Evolutionary conservation across 2,329 filamentous ascomycete genomes (phyloP), one percentile per base, ranked within the genome.

Genomic region (Xylaria sp.): DNA sequence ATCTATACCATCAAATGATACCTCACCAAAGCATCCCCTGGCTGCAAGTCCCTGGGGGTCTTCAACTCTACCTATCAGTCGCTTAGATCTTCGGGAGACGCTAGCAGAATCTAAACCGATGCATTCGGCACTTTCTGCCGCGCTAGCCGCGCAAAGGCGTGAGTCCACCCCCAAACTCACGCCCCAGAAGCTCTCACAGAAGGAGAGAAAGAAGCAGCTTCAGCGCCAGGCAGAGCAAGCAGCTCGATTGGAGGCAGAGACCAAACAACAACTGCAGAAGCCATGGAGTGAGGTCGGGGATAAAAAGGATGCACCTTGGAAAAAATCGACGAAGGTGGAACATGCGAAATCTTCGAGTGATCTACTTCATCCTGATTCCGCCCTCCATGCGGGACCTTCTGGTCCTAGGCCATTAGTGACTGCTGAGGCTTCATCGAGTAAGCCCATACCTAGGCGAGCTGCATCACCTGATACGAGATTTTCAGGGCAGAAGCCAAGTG

Each of bases 141-240:
- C 85, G 4, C 76, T 90, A 12, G 86, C 84, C 5, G 85, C 85
- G 0, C 84, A 88, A 73, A 85, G 79, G 56, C 84, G 81, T 62
- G 82, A 85, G 20, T 67, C 78, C 25, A 75, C 65, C 64, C 77
- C 67, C 59, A 85, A 82, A 72, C 62, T 76, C 48, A 75, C 83
- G 0, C 81, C 83, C 18, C 78, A 81, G 0, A 97, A 93, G 78
- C 81, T 97, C 73, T 97, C 94, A 0, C 96, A 98, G 75, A 97
- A 96, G 77, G 94, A 98, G 79, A 90, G 94, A 25, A 98, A 97
- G 82, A 92, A 89, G 77, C 89, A 94, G 72, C 89, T 94, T 75
- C 91, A 94, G 75, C 86, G 89, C 70, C 89, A 92, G 75, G 82
- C 85, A 28, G 82, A 83, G 43, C 81, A 85, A 68, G 81, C 79